Evolutionary conservation across 2,329 filamentous ascomycete species (phyloP).

Genomic region (Emergomyces africanus): DNA sequence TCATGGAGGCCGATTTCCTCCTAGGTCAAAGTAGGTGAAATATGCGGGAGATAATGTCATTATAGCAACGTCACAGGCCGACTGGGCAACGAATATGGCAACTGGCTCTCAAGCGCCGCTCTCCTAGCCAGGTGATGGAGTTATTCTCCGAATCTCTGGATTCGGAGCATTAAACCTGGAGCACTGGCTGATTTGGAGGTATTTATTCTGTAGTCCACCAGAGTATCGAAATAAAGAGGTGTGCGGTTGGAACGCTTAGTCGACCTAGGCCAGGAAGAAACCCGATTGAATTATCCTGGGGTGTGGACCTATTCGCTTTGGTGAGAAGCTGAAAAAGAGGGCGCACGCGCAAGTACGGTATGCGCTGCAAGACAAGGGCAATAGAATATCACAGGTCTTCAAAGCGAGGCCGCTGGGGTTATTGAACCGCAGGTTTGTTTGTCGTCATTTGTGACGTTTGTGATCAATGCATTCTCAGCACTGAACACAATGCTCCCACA

Average conservation of each 20-base stretch:
- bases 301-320: background rate
- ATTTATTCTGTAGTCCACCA: background rate
- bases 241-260: background rate
- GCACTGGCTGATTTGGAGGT: background rate
- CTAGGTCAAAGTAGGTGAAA: background rate
- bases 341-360: background rate
- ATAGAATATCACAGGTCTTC: constrained; percentile 4
- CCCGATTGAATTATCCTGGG: background rate
- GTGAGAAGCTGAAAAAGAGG: background rate
- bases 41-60: background rate
- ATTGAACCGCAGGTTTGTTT: constrained; percentile 23
- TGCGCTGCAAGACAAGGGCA: background rate
- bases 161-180: background rate
- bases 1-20: background rate
- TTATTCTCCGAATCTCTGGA: background rate
- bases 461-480: constrained; percentile 9
- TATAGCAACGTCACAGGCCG: background rate
- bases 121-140: background rate
- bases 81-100: background rate
- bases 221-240: background rate
- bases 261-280: background rate
- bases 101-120: background rate
- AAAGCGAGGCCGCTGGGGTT: constrained; percentile 23
- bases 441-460: constrained; percentile 23
- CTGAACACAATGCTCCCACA: background rate